Evolutionary conservation across 805 yeast genomes (phyloP).

Genomic region (Ogataea pignaliae): DNA sequence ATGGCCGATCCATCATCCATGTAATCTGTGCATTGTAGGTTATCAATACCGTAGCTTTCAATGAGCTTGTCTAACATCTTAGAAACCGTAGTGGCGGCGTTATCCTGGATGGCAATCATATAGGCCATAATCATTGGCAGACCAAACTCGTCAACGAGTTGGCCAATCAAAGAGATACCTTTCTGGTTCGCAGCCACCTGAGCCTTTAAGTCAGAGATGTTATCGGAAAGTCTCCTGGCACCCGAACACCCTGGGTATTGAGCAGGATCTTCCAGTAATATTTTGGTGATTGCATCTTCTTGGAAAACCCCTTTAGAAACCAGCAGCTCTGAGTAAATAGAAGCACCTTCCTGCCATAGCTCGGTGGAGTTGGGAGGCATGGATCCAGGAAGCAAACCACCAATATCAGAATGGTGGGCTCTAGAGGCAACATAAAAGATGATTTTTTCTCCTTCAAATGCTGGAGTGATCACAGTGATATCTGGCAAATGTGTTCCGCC

Average conservation of each 20-base stretch:
- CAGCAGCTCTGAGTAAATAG: conserved; percentile 71
- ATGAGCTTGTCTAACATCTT: conserved; percentile 43
- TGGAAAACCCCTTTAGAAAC: conserved; percentile 72
- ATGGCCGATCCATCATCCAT: conserved; percentile 83
- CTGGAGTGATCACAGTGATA: conserved; percentile 90
- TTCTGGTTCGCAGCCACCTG: conserved; percentile 86
- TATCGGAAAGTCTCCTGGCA: conserved; percentile 77
- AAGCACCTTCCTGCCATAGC: conserved; percentile 87
- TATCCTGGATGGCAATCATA: conserved; percentile 78
- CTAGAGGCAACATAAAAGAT: conserved; percentile 89
- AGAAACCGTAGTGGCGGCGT: conserved; percentile 72
- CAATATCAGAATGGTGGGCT: conserved; percentile 96
- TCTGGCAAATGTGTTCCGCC: conserved; percentile 91
- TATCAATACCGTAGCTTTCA: conserved; percentile 34
- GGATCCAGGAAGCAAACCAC: conserved; percentile 87
- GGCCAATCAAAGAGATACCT: conserved; percentile 65
- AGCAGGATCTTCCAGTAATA: conserved; percentile 71
- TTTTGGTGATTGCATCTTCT: conserved; percentile 57
- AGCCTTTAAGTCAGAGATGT: conserved; percentile 78
- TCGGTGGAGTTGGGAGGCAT: conserved; percentile 91
- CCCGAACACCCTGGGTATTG: conserved; percentile 85
- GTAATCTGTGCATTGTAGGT: conserved; percentile 53
- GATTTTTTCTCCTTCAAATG: conserved; percentile 56
- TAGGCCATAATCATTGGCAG: conserved; percentile 57
- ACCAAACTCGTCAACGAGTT: conserved; percentile 60